Evolutionary conservation across 371 early-diverging fungal genomes (phyloP).

Genomic region (Mortierella sp.): DNA sequence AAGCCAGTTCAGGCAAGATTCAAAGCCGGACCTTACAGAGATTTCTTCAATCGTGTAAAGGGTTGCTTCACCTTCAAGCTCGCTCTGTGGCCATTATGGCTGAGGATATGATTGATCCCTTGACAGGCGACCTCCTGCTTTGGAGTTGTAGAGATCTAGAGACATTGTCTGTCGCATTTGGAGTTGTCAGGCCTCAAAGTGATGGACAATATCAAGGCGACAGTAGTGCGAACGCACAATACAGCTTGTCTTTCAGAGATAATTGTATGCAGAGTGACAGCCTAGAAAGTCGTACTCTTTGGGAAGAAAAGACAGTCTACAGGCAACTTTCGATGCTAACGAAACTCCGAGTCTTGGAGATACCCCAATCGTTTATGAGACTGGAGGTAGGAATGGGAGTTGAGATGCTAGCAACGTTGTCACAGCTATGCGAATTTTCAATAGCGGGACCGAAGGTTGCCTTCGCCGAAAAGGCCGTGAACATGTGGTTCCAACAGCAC

Average conservation of each 20-base stretch:
- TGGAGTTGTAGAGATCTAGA: conserved; percentile 19
- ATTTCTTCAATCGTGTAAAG: background rate
- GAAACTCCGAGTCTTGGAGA: conserved; percentile 13
- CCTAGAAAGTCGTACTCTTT: background rate
- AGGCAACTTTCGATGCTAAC: conserved; percentile 10
- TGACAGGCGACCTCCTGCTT: background rate
- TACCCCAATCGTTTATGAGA: conserved; percentile 13
- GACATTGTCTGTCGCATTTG: conserved; percentile 25
- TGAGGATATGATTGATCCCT: conserved; percentile 22
- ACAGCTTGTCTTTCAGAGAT: background rate
- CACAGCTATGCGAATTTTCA: conserved; percentile 14
- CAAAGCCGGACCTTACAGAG: conserved; percentile 8
- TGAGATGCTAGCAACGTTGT: conserved; percentile 12
- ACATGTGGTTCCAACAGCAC: conserved; percentile 13
- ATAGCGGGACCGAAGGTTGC: conserved; percentile 6
- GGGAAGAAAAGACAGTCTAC: conserved; percentile 16
- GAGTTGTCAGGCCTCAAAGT: background rate
- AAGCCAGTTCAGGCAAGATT: conserved; percentile 13
- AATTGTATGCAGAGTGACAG: too few relatives aligned
- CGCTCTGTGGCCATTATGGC: conserved; percentile 12
- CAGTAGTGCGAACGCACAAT: background rate
- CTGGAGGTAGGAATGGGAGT: conserved; percentile 15
- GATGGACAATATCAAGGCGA: background rate
- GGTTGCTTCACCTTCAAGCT: conserved; percentile 13
- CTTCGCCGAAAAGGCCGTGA: background rate